Evolutionary conservation across 1,284 basidiomycete genomes (phyloP).

Genomic region (Tetrapyrgos nigripes): DNA sequence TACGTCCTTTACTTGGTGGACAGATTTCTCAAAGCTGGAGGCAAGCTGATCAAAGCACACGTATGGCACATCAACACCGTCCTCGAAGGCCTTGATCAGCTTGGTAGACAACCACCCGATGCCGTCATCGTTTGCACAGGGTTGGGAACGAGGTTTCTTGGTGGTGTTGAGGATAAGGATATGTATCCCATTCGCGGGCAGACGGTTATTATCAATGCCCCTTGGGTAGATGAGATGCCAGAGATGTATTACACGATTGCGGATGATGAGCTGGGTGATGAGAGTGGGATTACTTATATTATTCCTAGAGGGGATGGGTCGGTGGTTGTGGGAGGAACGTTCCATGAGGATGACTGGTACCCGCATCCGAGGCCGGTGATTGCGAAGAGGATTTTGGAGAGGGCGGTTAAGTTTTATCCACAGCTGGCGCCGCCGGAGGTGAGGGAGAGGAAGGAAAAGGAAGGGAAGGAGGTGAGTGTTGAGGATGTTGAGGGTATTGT

Average conservation of each 20-base stretch:
- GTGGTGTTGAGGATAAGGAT: constrained; percentile 80
- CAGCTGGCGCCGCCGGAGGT: constrained; percentile 71
- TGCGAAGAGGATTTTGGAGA: constrained; percentile 63
- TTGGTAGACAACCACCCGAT: constrained; percentile 39
- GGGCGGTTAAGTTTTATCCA: constrained; percentile 63
- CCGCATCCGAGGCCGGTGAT: constrained; percentile 65
- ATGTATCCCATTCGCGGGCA: constrained; percentile 88
- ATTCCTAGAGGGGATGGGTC: constrained; percentile 69
- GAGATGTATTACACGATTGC: constrained; percentile 25
- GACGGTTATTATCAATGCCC: constrained; percentile 80
- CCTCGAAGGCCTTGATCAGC: constrained; percentile 59
- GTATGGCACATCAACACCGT: constrained; percentile 73
- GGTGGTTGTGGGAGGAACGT: constrained; percentile 18
- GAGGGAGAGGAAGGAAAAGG: constrained; percentile 43
- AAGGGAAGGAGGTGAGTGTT: constrained; percentile 46
- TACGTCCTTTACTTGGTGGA: constrained; percentile 74
- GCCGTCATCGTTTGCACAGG: constrained; percentile 73
- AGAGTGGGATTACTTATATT: constrained; percentile 58
- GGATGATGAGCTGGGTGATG: constrained; percentile 43
- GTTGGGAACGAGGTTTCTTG: constrained; percentile 72
- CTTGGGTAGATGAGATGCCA: constrained; percentile 68
- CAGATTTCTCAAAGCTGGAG: constrained; percentile 67
- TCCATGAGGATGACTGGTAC: constrained; percentile 30
- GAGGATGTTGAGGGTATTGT: constrained; percentile 70
- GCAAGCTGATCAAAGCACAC: constrained; percentile 57